A percentile compares a stretch with the other conserved stretches of the same genome.
phyloP scores from a whole-genome alignment of 257 asterid genomes.

The Ajuga chamaepitys region DNA sequence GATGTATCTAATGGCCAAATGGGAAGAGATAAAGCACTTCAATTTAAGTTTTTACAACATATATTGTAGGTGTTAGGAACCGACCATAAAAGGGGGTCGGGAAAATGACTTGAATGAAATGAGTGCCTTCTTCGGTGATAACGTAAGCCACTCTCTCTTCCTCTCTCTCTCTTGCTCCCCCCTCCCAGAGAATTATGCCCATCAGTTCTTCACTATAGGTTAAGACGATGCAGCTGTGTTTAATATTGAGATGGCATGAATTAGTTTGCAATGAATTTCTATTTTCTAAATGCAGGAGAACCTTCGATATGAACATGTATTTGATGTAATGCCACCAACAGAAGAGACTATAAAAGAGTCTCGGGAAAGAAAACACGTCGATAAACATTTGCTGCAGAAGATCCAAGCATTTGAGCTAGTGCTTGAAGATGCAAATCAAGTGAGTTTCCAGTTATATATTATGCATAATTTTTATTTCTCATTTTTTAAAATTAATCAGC shows the following conservation, averaged over 20 bases:
- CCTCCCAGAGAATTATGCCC: background rate
- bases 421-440: slow-evolving; percentile 38
- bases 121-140: slow-evolving; percentile 12
- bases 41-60: too few species aligned
- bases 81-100: slow-evolving; percentile 1
- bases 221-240: background rate
- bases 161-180: too few species aligned
- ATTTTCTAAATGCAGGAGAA: slow-evolving; percentile 19
- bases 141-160: slow-evolving; percentile 20
- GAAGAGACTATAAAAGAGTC: background rate
- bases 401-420: slow-evolving; percentile 37
- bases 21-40: too few species aligned
- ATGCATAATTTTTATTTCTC: background rate
- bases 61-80: too few species aligned
- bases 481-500: too few species aligned
- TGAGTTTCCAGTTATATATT: slow-evolving; percentile 13
- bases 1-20: too few species aligned
- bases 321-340: slow-evolving; percentile 12
- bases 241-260: background rate
- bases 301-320: slow-evolving; percentile 19
- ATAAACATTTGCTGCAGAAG: slow-evolving; percentile 23
- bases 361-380: background rate
- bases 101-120: background rate
- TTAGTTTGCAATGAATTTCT: too few species aligned
- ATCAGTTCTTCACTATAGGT: background rate